Evolutionary conservation across 192 early-diverging fungal species (phyloP).

Genomic region (Linnemannia zychae): DNA sequence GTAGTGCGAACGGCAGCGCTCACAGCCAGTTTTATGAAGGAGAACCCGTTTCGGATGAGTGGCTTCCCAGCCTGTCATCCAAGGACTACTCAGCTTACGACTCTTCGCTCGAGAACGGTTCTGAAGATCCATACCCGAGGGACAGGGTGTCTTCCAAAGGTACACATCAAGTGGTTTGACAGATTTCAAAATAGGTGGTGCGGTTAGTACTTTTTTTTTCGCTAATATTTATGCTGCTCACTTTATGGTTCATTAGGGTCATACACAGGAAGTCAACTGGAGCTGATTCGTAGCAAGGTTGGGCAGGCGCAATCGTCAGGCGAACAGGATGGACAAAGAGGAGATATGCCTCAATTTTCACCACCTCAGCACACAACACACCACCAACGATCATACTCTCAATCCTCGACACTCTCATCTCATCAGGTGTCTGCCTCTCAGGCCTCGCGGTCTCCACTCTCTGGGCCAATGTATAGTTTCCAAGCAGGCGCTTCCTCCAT

Average conservation of each 20-base stretch:
- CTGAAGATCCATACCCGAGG: slow-evolving; percentile 39
- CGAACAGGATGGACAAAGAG: slow-evolving; percentile 14
- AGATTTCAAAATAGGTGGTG: neutral
- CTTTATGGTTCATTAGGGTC: slow-evolving; percentile 19
- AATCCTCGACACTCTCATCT: slow-evolving; percentile 36
- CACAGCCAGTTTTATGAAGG: slow-evolving; percentile 34
- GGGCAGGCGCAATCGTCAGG: neutral
- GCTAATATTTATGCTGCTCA: neutral
- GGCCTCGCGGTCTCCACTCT: slow-evolving; percentile 32
- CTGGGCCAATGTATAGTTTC: slow-evolving; percentile 47
- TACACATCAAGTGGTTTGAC: neutral
- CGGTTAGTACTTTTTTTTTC: neutral
- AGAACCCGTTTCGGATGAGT: slow-evolving; percentile 37
- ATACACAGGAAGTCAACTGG: slow-evolving; percentile 29
- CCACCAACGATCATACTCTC: slow-evolving; percentile 45
- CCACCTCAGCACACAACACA: slow-evolving; percentile 14
- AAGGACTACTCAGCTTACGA: slow-evolving; percentile 17
- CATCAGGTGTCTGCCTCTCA: slow-evolving; percentile 23
- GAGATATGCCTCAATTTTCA: neutral
- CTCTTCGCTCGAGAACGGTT: slow-evolving; percentile 12
- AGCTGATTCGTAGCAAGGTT: slow-evolving; percentile 27
- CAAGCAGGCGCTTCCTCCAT: slow-evolving; percentile 35
- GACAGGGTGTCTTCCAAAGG: slow-evolving; percentile 36
- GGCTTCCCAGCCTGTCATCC: slow-evolving; percentile 36
- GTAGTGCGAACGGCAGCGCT: neutral